These are phyloP conservation scores for Angomonas ambiguus DNA, from an alignment of 208 protist genomes.

Conservation along the genomic window DNA sequence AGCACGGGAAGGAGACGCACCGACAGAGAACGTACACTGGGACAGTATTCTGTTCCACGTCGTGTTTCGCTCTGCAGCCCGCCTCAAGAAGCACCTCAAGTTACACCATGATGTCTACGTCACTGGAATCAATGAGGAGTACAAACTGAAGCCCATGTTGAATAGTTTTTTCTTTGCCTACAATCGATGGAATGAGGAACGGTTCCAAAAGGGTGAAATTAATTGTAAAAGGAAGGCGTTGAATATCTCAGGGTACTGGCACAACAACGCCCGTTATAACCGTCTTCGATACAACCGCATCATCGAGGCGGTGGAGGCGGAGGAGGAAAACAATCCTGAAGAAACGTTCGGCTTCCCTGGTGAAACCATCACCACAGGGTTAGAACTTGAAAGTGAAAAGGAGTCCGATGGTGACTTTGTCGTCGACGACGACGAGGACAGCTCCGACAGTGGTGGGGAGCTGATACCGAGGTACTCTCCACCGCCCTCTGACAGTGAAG, in stretches of 20 bases:
- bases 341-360: conserved; percentile 35
- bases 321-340: conserved; percentile 30
- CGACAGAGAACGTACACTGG: neutral
- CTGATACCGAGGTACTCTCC: conserved; percentile 8
- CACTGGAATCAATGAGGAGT: conserved; percentile 39
- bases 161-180: conserved; percentile 73
- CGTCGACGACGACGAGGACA: conserved; percentile 32
- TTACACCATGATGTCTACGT: conserved; percentile 34
- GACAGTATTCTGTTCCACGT: conserved; percentile 48
- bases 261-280: conserved; percentile 77
- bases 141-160: conserved; percentile 65
- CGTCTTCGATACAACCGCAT: conserved; percentile 81
- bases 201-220: conserved; percentile 18
- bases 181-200: conserved; percentile 56
- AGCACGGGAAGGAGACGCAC: neutral
- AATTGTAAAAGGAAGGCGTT: conserved; percentile 21
- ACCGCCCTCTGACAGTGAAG: conserved; percentile 14
- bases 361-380: conserved; percentile 25
- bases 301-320: conserved; percentile 54
- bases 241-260: conserved; percentile 75
- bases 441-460: conserved; percentile 10
- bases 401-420: conserved; percentile 26
- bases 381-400: conserved; percentile 29
- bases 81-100: conserved; percentile 62
- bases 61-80: conserved; percentile 54